phyloP scores from a whole-genome alignment of 345 rosid species.

The Passiflora organensis region DNA sequence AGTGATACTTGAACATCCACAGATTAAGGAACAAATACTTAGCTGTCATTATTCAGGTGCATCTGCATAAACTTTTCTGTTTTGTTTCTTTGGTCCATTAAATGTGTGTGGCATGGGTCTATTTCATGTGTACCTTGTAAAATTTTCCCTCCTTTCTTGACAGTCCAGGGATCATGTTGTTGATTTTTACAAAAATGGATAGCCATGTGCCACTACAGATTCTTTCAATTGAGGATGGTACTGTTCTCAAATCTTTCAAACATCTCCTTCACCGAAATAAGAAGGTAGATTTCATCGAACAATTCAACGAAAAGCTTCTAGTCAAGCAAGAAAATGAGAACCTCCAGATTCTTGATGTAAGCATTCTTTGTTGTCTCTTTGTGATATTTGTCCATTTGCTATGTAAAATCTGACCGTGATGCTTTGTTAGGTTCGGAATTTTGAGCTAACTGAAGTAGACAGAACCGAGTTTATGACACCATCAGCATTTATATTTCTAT shows the following conservation, averaged over 20 bases:
- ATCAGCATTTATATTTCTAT: conserved; percentile 51
- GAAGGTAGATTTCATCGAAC: conserved; percentile 61
- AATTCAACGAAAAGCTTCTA: conserved; percentile 59
- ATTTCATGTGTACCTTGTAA: background rate
- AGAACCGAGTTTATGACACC: conserved; percentile 50
- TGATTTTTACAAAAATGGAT: conserved; percentile 38
- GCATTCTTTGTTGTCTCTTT: conserved; percentile 10
- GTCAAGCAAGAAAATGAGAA: conserved; percentile 62
- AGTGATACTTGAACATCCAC: too few relatives aligned
- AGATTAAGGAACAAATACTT: too few relatives aligned
- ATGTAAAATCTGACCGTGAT: conserved; percentile 12
- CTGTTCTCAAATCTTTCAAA: conserved; percentile 48
- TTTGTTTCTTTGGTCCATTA: background rate
- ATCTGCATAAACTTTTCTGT: background rate
- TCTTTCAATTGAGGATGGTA: conserved; percentile 54
- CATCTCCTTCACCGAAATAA: conserved; percentile 58
- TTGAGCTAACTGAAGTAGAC: conserved; percentile 45
- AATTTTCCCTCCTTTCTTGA: background rate
- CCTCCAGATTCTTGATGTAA: conserved; percentile 63
- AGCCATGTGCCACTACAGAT: conserved; percentile 51
- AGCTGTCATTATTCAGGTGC: too few relatives aligned
- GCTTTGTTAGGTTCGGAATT: conserved; percentile 41
- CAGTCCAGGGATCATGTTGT: conserved; percentile 58
- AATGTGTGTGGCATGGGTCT: background rate
- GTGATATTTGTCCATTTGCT: background rate